Evolutionary conservation across 495 filamentous ascomycete species (phyloP).

Genomic region (Neurospora sp.): DNA sequence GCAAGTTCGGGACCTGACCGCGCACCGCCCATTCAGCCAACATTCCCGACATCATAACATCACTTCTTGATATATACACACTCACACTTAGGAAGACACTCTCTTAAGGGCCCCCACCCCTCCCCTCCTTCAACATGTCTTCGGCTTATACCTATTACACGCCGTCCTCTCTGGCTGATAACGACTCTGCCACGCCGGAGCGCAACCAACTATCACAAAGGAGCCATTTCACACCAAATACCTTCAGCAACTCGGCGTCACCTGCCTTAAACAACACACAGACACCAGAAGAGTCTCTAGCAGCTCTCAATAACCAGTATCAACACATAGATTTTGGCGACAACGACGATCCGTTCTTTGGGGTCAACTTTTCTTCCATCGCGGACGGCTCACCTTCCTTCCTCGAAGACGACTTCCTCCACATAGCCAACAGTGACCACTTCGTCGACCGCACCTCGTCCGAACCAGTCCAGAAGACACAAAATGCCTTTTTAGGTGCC

Average conservation of each 20-base stretch:
- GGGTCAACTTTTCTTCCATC: conserved; percentile 25
- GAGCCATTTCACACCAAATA: conserved; percentile 30
- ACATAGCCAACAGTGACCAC: neutral
- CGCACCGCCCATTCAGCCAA: conserved; percentile 1
- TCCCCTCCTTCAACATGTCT: conserved; percentile 20
- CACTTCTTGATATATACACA: conserved; percentile 13
- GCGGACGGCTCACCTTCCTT: conserved; percentile 26
- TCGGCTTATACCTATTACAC: conserved; percentile 19
- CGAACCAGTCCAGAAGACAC: conserved; percentile 3
- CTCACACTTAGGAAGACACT: neutral
- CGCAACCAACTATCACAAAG: conserved; percentile 21
- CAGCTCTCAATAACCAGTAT: conserved; percentile 28
- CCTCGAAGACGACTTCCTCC: conserved; percentile 16
- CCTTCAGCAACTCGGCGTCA: conserved; percentile 28
- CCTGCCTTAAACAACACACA: conserved; percentile 25
- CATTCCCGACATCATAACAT: neutral
- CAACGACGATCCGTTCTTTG: conserved; percentile 32
- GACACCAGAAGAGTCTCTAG: conserved; percentile 33
- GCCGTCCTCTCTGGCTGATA: conserved; percentile 15
- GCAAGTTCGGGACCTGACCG: conserved; percentile 6
- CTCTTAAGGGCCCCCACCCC: conserved; percentile 1
- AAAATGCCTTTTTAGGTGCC: conserved; percentile 5
- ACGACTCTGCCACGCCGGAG: conserved; percentile 12
- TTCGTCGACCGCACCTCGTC: conserved; percentile 2
- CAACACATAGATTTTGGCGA: conserved; percentile 27